phyloP scores from a whole-genome alignment of 208 protist genomes.

The Leishmania mexicana region DNA sequence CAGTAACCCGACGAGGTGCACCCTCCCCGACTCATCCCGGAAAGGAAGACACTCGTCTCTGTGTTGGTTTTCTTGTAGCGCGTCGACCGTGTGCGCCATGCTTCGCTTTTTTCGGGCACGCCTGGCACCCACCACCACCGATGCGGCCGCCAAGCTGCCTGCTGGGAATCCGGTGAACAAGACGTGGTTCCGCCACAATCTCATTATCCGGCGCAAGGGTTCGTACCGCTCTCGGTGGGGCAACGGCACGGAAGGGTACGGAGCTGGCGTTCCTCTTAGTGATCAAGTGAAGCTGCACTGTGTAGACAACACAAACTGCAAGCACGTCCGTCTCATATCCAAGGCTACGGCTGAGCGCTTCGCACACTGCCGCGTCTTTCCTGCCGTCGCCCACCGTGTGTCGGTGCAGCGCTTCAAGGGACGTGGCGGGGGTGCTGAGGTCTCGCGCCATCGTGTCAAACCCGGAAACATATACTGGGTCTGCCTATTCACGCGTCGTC shows the following conservation, averaged over 20 bases:
- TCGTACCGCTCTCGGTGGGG: slow-evolving; percentile 89
- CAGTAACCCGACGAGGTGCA: neutral
- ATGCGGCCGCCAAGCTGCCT: slow-evolving; percentile 86
- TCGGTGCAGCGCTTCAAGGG: slow-evolving; percentile 90
- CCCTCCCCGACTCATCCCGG: neutral
- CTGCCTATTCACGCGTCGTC: slow-evolving; percentile 85
- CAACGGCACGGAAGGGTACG: slow-evolving; percentile 83
- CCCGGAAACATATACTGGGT: slow-evolving; percentile 91
- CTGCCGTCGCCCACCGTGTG: slow-evolving; percentile 87
- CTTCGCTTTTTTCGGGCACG: slow-evolving; percentile 35
- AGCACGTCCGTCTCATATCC: slow-evolving; percentile 90
- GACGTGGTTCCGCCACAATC: slow-evolving; percentile 84
- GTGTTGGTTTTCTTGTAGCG: neutral
- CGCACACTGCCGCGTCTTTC: slow-evolving; percentile 88
- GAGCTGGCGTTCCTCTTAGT: slow-evolving; percentile 78
- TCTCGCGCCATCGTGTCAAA: slow-evolving; percentile 76
- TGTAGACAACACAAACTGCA: slow-evolving; percentile 94
- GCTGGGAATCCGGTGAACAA: slow-evolving; percentile 85
- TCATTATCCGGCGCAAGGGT: slow-evolving; percentile 87
- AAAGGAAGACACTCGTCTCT: neutral
- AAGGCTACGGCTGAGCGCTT: slow-evolving; percentile 88
- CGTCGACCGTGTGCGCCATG: slow-evolving; percentile 18
- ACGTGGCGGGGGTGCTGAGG: slow-evolving; percentile 58
- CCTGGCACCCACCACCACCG: slow-evolving; percentile 67
- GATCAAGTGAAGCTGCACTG: slow-evolving; percentile 93